Evolutionary conservation across 2,329 filamentous ascomycete genomes (phyloP), one percentile per base, ranked within the genome.

Genomic region (Ploettnerulaceae sp.): DNA sequence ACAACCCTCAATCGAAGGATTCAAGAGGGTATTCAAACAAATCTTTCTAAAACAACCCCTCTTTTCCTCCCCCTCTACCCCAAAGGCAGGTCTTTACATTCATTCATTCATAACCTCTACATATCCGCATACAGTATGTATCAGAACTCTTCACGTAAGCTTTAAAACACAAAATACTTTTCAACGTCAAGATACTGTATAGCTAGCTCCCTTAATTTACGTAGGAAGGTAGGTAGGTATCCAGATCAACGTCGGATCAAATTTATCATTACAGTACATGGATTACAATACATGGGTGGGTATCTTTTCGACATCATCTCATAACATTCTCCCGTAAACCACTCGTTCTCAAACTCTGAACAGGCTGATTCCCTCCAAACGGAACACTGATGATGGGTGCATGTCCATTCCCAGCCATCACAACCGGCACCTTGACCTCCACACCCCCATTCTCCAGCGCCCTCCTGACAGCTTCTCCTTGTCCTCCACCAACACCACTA

Each of bases 271-370:
- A 40, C 26, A 8, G n/a, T 32, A 20, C 18, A 39, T 21, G n/a
- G n/a, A n/a, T n/a, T n/a, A n/a, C n/a, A n/a, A n/a, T n/a, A n/a
- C n/a, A n/a, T n/a, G n/a, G n/a, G n/a, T n/a, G n/a, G n/a, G n/a
- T n/a, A n/a, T n/a, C n/a, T n/a, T n/a, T n/a, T n/a, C 31, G 9
- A 41, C 25, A 18, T 40, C 35, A 45, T 14, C 45, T 48, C 25
- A 42, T 53, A 41, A 59, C 51, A 54, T 60, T 64, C 47, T 60
- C 59, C 44, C 62, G 59, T 45, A 61, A 49, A 11, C 59, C 64
- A 39, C 61, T 64, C 7, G 64, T 66, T 54, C 55, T 57, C 42
- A 64, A 48, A 54, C 58, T 62, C 26, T 52, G 54, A 25, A 52
- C 48, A n/a, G n/a, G n/a, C 38, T 55, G 20, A 26, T 51, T 51